phyloP scores from a whole-genome alignment of 2,329 filamentous ascomycete genomes.

The Lecanoromycetidae sp. region DNA sequence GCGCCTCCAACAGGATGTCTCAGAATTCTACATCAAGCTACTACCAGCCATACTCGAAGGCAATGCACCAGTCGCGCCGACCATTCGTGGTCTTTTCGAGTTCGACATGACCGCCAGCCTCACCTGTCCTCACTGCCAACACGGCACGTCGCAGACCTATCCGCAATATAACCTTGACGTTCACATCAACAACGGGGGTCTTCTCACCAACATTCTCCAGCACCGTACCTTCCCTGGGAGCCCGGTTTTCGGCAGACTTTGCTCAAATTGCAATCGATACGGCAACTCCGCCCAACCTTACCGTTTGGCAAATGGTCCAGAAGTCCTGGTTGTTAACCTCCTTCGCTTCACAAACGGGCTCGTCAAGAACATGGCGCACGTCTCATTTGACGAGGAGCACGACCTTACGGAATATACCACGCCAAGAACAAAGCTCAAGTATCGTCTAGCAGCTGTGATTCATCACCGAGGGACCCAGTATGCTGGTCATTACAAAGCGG shows the following conservation, averaged over 20 bases:
- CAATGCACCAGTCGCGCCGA: no score
- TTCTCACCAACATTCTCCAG: no score
- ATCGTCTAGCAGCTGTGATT: conserved; percentile 24
- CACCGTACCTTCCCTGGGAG: no score
- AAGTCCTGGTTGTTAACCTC: conserved; percentile 7
- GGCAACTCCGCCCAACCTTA: not conserved
- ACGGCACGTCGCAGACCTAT: no score
- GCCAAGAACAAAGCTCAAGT: conserved; percentile 16
- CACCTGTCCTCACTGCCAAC: no score
- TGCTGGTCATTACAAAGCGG: conserved; percentile 19
- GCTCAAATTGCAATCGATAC: conserved; percentile 1
- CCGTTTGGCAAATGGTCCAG: not conserved
- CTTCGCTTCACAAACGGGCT: not conserved
- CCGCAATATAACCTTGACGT: no score
- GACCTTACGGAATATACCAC: conserved; percentile 21
- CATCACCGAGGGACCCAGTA: conserved; percentile 19
- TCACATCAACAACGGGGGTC: no score
- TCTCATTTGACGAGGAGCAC: conserved; percentile 17
- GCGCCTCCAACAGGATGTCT: no score
- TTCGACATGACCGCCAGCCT: no score
- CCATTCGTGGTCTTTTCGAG: no score
- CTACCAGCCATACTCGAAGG: no score
- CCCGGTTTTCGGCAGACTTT: not conserved
- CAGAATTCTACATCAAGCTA: no score
- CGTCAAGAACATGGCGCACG: not conserved